Percentiles rank a stretch among this genome's conserved stretches.
These are phyloP conservation scores for Penicillium sp. DNA, from an alignment of 2,329 filamentous ascomycete genomes.

Conservation along the genomic window DNA sequence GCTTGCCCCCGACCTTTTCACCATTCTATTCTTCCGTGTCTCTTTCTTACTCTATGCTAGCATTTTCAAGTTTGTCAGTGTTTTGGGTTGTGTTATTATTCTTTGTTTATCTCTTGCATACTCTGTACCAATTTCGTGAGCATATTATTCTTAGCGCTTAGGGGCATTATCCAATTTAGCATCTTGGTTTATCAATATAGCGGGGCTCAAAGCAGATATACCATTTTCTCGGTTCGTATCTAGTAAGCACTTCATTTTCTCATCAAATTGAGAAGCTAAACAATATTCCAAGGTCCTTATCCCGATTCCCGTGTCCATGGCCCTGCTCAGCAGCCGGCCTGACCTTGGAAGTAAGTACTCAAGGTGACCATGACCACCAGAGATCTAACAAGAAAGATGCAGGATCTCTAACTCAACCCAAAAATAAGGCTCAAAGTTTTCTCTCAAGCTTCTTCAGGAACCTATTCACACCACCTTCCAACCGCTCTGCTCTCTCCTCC, in stretches of 20 bases:
- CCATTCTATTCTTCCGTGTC: neutral
- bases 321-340: neutral
- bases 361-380: neutral
- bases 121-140: constrained; percentile 7
- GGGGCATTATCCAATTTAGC: constrained; percentile 11
- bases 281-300: neutral
- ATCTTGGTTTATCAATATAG: constrained; percentile 10
- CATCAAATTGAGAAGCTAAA: neutral
- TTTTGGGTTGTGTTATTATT: constrained; percentile 1
- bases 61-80: constrained; percentile 1
- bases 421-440: constrained; percentile 25
- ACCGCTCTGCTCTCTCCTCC: constrained; percentile 37
- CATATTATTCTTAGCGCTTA: constrained; percentile 13
- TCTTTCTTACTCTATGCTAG: neutral
- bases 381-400: neutral
- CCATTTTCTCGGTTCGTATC: neutral
- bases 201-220: constrained; percentile 1
- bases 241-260: neutral
- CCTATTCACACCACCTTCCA: constrained; percentile 45
- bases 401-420: neutral
- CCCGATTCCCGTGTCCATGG: neutral
- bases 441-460: constrained; percentile 49
- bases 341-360: neutral
- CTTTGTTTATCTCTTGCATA: constrained; percentile 7
- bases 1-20: constrained; percentile 2